A percentile compares a stretch with the other conserved stretches of the same genome.
Conservation (phyloP, 2,329 filamentous ascomycete genomes). For the Scedosporium aurantiacum region DNA sequence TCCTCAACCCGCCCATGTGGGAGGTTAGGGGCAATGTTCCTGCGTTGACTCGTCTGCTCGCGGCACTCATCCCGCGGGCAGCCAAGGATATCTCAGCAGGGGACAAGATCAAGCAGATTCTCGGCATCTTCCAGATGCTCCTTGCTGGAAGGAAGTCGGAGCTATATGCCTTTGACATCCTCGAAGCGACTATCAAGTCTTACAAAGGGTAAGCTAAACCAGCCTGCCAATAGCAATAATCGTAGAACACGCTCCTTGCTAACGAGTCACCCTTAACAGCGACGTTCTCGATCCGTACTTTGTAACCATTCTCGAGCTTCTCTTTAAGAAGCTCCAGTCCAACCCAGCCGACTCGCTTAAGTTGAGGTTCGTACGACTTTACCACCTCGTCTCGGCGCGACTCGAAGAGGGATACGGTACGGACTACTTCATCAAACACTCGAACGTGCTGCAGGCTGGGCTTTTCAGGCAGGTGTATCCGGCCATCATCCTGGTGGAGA, state of each 20-base stretch:
- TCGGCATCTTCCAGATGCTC: conserved; percentile 94
- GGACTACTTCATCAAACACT: conserved; percentile 80
- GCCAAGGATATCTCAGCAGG: conserved; percentile 61
- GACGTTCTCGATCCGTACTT: conserved; percentile 64
- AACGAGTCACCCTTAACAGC: conserved; percentile 26
- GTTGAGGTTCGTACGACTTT: conserved; percentile 83
- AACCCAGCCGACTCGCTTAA: conserved; percentile 66
- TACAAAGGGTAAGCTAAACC: conserved; percentile 54
- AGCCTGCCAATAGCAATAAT: background rate
- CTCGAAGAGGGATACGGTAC: conserved; percentile 73
- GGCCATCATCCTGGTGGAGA: conserved; percentile 75
- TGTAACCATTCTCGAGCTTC: conserved; percentile 64
- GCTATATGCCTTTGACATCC: conserved; percentile 74
- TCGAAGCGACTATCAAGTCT: conserved; percentile 66
- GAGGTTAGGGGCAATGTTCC: conserved; percentile 88
- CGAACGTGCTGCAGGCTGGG: conserved; percentile 69
- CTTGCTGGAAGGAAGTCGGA: conserved; percentile 76
- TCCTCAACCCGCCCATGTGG: conserved; percentile 78
- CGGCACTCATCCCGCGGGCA: conserved; percentile 72
- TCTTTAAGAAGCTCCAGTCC: conserved; percentile 68
- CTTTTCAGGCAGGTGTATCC: conserved; percentile 82
- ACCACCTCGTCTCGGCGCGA: conserved; percentile 76
- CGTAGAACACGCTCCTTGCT: conserved; percentile 10
- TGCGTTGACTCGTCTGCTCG: conserved; percentile 73
- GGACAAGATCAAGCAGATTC: conserved; percentile 73